Conservation (phyloP, 371 early-diverging fungal genomes). For the Rhizopus microsporus region DNA sequence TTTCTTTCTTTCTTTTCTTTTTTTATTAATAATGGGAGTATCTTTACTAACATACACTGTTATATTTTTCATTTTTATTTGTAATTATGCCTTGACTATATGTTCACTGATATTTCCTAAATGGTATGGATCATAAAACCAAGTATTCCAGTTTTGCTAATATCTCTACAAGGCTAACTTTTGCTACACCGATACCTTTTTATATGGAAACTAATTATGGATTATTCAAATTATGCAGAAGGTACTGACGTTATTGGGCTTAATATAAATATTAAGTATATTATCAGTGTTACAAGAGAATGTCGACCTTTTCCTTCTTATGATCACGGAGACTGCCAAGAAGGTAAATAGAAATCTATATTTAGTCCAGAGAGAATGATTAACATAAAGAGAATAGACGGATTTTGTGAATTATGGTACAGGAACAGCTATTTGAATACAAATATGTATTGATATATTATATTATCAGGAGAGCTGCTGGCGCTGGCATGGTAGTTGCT, state of each 20-base stretch:
- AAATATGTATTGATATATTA: not conserved
- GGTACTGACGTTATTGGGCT: constrained; percentile 15
- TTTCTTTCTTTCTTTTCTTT: not conserved
- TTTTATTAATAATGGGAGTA: constrained; percentile 37
- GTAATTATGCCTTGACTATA: constrained; percentile 42
- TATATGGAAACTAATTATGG: constrained; percentile 54
- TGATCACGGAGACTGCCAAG: constrained; percentile 46
- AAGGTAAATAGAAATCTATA: constrained; percentile 30
- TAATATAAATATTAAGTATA: not conserved
- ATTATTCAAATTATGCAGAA: constrained; percentile 42
- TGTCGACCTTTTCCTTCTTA: constrained; percentile 49
- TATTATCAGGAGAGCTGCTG: constrained; percentile 39
- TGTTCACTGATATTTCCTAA: constrained; percentile 40
- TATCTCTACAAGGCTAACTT: constrained; percentile 33
- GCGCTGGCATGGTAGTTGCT: constrained; percentile 45
- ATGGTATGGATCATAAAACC: constrained; percentile 32
- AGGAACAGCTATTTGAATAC: not conserved
- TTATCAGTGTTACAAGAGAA: constrained; percentile 35
- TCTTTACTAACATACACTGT: constrained; percentile 49
- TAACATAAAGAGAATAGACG: constrained; percentile 27
- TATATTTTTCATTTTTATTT: constrained; percentile 42
- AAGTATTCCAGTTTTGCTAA: not conserved
- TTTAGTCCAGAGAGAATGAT: not conserved
- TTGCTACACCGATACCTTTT: constrained; percentile 47
- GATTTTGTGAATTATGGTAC: constrained; percentile 54